A percentile compares a stretch with the other conserved stretches of the same genome.
These are phyloP conservation scores for Amaranthus cruentus DNA, from an alignment of 148 eudicot species.

Conservation along the genomic window DNA sequence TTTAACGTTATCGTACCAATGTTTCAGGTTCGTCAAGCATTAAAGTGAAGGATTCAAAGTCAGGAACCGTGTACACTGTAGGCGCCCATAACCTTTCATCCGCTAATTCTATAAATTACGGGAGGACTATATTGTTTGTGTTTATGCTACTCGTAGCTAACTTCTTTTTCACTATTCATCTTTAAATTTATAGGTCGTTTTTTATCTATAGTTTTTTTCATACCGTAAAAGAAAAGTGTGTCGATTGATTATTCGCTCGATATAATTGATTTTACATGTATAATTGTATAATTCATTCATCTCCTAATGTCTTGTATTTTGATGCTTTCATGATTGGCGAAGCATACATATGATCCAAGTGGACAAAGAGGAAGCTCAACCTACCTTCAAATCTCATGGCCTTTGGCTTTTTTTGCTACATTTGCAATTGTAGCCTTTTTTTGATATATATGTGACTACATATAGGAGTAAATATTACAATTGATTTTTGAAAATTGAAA, in stretches of 20 bases:
- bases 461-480: not conserved
- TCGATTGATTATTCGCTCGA: conserved; percentile 13
- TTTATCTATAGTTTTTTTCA: not conserved
- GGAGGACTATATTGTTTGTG: conserved; percentile 30
- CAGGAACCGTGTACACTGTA: conserved; percentile 39
- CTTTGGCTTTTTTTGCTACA: conserved; percentile 5
- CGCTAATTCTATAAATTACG: conserved; percentile 23
- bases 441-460: not conserved
- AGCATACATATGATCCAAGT: conserved; percentile 10
- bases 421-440: conserved; percentile 5
- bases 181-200: not conserved
- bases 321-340: conserved; percentile 24
- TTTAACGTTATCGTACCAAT: not conserved
- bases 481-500: not conserved
- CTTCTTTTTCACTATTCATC: conserved; percentile 15
- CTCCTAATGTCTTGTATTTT: conserved; percentile 14
- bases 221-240: conserved; percentile 1
- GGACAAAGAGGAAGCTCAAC: conserved; percentile 16
- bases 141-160: conserved; percentile 29
- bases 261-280: conserved; percentile 14
- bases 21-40: conserved; percentile 63
- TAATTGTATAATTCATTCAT: not conserved
- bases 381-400: conserved; percentile 18
- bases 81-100: conserved; percentile 48
- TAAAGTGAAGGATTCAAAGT: conserved; percentile 54